These are phyloP conservation scores for Ministeria vibrans DNA, from an alignment of 78 protist species.

Conservation along the genomic window DNA sequence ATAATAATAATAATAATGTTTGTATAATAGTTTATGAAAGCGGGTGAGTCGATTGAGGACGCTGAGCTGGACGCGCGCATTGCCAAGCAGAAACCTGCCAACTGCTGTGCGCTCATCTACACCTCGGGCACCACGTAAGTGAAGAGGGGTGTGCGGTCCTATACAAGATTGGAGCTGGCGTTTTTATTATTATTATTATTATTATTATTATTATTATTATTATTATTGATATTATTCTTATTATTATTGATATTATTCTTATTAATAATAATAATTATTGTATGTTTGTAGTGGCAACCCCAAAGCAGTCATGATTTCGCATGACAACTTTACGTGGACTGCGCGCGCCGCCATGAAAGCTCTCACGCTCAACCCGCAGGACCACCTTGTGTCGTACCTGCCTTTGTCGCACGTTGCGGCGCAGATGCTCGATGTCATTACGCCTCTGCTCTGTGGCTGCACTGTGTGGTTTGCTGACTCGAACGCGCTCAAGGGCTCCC, in stretches of 20 bases:
- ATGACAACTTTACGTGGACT: constrained; percentile 39
- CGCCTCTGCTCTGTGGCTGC: constrained; percentile 42
- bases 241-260: background rate
- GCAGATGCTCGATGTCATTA: constrained; percentile 56
- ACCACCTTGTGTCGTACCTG: constrained; percentile 44
- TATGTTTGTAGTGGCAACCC: constrained; percentile 14
- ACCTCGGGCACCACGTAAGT: constrained; percentile 37
- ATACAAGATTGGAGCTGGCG: constrained; percentile 7
- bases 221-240: background rate
- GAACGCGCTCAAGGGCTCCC: constrained; percentile 53
- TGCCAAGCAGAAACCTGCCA: too few relatives aligned
- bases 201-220: background rate
- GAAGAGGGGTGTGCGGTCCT: background rate
- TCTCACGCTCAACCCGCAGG: background rate
- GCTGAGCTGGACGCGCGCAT: too few relatives aligned
- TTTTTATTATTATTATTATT: constrained; percentile 15
- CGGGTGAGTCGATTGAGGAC: too few relatives aligned
- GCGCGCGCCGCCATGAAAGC: background rate
- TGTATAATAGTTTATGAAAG: too few relatives aligned
- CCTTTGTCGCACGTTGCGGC: constrained; percentile 83
- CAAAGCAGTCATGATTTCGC: constrained; percentile 51
- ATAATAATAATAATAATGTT: too few relatives aligned
- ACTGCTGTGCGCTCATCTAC: constrained; percentile 34
- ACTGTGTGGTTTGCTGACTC: constrained; percentile 56
- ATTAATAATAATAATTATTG: background rate